These are phyloP conservation scores for Beauveria sp. DNA, from an alignment of 2,329 filamentous ascomycete species.

Conservation along the genomic window DNA sequence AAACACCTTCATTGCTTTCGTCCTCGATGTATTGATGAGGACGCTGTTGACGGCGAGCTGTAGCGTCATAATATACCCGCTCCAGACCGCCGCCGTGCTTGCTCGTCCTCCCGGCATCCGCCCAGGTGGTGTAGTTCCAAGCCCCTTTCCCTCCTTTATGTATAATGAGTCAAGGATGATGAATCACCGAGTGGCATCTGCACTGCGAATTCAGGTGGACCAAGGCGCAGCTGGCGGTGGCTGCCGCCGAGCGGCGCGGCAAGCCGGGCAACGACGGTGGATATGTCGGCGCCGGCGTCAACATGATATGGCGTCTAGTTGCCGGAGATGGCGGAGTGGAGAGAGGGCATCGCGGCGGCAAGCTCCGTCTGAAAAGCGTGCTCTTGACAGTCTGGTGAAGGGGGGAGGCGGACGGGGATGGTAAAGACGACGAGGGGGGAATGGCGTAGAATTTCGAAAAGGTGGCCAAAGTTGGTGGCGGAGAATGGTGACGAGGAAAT, in stretches of 20 bases:
- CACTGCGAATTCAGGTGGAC: no score
- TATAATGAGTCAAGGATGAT: no score
- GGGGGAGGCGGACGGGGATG: no score
- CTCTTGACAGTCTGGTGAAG: no score
- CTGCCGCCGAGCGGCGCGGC: constrained; percentile 15
- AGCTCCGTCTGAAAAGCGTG: no score
- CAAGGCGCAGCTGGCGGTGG: constrained; percentile 5
- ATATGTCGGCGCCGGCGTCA: constrained; percentile 19
- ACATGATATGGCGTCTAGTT: constrained; percentile 12
- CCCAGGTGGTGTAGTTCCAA: neutral
- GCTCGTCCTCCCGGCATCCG: constrained; percentile 21
- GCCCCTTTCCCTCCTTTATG: no score
- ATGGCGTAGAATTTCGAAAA: no score
- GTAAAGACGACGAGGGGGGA: no score
- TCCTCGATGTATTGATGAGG: constrained; percentile 18
- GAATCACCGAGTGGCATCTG: no score
- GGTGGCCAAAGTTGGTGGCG: no score
- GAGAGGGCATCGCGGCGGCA: no score
- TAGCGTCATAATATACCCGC: constrained; percentile 18
- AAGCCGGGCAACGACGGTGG: constrained; percentile 18
- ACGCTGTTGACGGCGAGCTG: constrained; percentile 28
- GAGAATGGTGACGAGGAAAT: constrained; percentile 15
- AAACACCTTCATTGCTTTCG: neutral
- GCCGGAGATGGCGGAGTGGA: no score
- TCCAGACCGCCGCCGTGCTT: constrained; percentile 41